Evolutionary conservation across 2,329 filamentous ascomycete species (phyloP).

Genomic region (Ophiostoma pallidulum): DNA sequence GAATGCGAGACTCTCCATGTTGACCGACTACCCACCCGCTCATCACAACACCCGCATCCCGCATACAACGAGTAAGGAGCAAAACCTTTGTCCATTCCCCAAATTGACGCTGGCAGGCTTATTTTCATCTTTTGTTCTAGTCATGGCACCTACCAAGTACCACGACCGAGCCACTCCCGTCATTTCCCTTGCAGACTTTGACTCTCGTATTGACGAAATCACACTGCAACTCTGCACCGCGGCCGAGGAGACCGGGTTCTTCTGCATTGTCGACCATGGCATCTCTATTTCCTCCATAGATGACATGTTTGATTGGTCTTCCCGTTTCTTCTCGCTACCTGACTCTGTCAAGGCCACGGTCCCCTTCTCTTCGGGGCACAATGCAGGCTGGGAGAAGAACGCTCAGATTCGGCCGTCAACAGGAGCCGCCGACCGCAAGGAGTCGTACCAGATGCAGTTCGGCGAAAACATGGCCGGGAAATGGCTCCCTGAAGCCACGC

Average conservation of each 20-base stretch:
- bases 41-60: background rate
- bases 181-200: constrained; percentile 46
- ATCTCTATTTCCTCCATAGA: constrained; percentile 39
- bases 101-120: background rate
- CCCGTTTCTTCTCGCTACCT: constrained; percentile 44
- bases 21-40: background rate
- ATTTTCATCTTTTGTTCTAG: background rate
- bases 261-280: constrained; percentile 47
- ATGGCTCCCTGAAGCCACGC: constrained; percentile 2
- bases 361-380: constrained; percentile 38
- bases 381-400: constrained; percentile 52
- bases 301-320: constrained; percentile 33
- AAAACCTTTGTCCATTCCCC: background rate
- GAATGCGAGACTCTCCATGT: background rate
- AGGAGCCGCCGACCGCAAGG: constrained; percentile 47
- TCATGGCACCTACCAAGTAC: constrained; percentile 27
- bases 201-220: constrained; percentile 42
- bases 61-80: background rate
- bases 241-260: constrained; percentile 52
- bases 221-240: constrained; percentile 41
- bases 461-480: constrained; percentile 40
- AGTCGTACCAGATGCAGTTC: constrained; percentile 53
- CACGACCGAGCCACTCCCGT: constrained; percentile 34
- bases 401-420: constrained; percentile 51
- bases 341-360: constrained; percentile 42